A percentile compares a stretch with the other conserved stretches of the same genome.
Evolutionary conservation across 2,329 filamentous ascomycete species (phyloP).

Genomic region (Talaromyces atroroseus): DNA sequence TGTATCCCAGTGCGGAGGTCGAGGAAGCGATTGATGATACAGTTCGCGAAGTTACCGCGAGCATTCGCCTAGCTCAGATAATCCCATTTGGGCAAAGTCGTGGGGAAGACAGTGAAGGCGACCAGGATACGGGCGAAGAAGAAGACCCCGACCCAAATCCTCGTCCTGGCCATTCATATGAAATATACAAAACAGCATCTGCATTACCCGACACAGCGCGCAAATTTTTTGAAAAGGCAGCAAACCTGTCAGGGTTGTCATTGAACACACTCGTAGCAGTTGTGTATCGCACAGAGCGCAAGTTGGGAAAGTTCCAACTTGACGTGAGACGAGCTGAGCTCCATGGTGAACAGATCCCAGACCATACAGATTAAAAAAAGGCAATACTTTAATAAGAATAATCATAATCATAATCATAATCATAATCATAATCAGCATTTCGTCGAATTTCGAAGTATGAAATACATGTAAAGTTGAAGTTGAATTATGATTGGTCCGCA

Average conservation of each 20-base stretch:
- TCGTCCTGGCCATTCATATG: conserved; percentile 49
- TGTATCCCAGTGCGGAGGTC: conserved; percentile 10
- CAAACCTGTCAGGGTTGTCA: conserved; percentile 46
- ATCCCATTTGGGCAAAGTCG: conserved; percentile 30
- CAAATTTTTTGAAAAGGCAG: conserved; percentile 48
- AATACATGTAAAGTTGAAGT: background rate
- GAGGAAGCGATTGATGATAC: conserved; percentile 30
- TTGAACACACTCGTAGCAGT: conserved; percentile 47
- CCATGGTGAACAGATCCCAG: conserved; percentile 15
- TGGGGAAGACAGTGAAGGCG: background rate
- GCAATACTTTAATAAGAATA: background rate
- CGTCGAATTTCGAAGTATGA: background rate
- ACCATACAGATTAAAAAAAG: background rate
- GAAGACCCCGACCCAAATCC: conserved; percentile 18
- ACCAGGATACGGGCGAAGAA: conserved; percentile 12
- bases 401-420: background rate
- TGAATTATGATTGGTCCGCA: conserved; percentile 2
- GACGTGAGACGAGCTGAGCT: conserved; percentile 29
- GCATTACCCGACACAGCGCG: conserved; percentile 44
- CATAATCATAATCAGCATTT: background rate
- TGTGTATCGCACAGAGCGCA: conserved; percentile 47
- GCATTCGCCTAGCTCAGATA: conserved; percentile 34
- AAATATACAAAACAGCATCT: conserved; percentile 42
- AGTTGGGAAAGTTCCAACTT: conserved; percentile 36
- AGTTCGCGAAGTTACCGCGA: conserved; percentile 40